phyloP scores from a whole-genome alignment of 2,329 filamentous ascomycete species.

The Falciphora oryzae region DNA sequence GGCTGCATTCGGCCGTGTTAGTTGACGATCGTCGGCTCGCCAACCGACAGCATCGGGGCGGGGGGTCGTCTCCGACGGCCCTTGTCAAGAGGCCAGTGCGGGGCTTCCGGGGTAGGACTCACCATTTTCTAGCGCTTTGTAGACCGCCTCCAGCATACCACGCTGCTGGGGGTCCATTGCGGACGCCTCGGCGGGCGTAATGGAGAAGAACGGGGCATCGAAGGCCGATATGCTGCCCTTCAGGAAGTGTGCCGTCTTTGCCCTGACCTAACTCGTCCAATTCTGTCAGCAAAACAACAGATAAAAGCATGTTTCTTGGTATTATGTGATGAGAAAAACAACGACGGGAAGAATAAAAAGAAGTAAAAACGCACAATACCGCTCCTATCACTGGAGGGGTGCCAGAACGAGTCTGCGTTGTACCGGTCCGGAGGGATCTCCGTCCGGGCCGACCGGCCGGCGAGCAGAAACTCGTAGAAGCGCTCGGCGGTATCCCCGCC shows the following conservation, averaged over 20 bases:
- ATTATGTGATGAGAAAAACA: not conserved
- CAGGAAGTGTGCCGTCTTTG: slow-evolving; percentile 10
- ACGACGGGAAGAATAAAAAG: not conserved
- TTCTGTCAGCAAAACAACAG: not conserved
- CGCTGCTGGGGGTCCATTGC: slow-evolving; percentile 63
- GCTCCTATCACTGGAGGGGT: slow-evolving; percentile 21
- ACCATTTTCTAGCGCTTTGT: slow-evolving; percentile 57
- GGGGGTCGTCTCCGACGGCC: not conserved
- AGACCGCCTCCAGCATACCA: slow-evolving; percentile 55
- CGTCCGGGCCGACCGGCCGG: slow-evolving; percentile 21
- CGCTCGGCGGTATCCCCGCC: slow-evolving; percentile 21
- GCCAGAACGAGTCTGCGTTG: slow-evolving; percentile 25
- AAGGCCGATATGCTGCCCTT: slow-evolving; percentile 29
- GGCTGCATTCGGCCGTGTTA: not conserved
- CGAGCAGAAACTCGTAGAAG: slow-evolving; percentile 24
- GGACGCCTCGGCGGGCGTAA: slow-evolving; percentile 60
- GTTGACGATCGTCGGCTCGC: not conserved
- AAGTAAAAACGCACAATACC: slow-evolving; percentile 17
- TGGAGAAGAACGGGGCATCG: slow-evolving; percentile 63
- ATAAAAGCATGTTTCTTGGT: too few relatives aligned
- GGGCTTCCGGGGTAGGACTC: not conserved
- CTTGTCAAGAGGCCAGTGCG: not conserved
- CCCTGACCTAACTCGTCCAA: slow-evolving; percentile 4
- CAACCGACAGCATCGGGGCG: not conserved
- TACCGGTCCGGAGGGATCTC: slow-evolving; percentile 24